Conservation (phyloP, 306 rosid genomes). For the Ceratonia siliqua region DNA sequence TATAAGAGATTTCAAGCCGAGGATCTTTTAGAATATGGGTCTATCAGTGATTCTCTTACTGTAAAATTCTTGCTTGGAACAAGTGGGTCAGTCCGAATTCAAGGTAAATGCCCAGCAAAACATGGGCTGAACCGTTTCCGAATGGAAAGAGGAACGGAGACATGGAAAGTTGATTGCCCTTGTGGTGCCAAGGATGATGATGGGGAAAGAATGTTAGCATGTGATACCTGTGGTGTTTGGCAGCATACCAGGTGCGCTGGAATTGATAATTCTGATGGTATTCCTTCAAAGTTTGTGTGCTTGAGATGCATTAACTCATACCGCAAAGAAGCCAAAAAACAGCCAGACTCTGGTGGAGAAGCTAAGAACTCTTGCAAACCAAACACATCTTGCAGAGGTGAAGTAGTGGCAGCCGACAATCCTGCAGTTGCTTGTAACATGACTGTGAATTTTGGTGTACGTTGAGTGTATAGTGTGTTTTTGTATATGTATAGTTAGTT, state of each 20-base stretch:
- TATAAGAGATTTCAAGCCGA: slow-evolving; percentile 61
- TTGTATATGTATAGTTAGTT: slow-evolving; percentile 33
- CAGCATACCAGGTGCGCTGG: slow-evolving; percentile 79
- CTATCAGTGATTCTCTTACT: slow-evolving; percentile 46
- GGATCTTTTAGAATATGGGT: slow-evolving; percentile 50
- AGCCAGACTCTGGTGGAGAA: slow-evolving; percentile 4
- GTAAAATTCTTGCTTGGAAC: slow-evolving; percentile 56
- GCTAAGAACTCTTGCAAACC: slow-evolving; percentile 8
- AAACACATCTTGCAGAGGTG: slow-evolving; percentile 43
- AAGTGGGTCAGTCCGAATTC: slow-evolving; percentile 44
- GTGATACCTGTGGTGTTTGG: slow-evolving; percentile 80
- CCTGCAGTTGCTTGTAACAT: slow-evolving; percentile 39
- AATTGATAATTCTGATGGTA: slow-evolving; percentile 40
- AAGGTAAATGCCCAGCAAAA: slow-evolving; percentile 55
- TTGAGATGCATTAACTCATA: slow-evolving; percentile 29
- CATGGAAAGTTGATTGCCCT: slow-evolving; percentile 68
- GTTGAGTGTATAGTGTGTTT: slow-evolving; percentile 41
- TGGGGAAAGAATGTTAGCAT: slow-evolving; percentile 78
- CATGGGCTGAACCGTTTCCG: slow-evolving; percentile 57
- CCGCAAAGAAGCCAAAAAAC: slow-evolving; percentile 20
- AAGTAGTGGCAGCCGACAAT: slow-evolving; percentile 32
- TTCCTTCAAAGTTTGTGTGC: slow-evolving; percentile 57
- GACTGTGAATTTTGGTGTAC: slow-evolving; percentile 45
- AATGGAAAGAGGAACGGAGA: slow-evolving; percentile 70
- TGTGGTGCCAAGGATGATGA: slow-evolving; percentile 83